Percentiles rank a stretch among this genome's conserved stretches.
Evolutionary conservation across 1,284 basidiomycete species (phyloP).

Genomic region (Jaminaea rosea): DNA sequence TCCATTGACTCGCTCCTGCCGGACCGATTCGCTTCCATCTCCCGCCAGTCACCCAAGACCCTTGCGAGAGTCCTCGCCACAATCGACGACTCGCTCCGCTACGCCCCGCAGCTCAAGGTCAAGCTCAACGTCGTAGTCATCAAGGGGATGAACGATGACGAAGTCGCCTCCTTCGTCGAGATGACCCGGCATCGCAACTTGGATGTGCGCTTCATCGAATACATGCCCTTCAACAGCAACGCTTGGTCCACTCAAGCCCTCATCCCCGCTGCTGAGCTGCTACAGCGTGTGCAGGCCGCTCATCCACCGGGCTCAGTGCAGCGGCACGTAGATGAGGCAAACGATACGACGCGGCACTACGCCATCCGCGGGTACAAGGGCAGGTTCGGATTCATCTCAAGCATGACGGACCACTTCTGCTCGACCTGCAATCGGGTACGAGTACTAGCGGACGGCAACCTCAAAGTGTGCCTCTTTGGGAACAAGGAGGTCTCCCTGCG

Average conservation of each 20-base stretch:
- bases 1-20: conserved; percentile 72
- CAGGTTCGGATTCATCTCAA: conserved; percentile 67
- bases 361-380: conserved; percentile 64
- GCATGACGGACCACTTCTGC: conserved; percentile 73
- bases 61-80: conserved; percentile 52
- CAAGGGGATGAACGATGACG: conserved; percentile 67
- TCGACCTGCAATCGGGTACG: conserved; percentile 72
- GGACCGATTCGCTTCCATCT: conserved; percentile 77
- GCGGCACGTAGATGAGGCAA: conserved; percentile 55
- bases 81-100: conserved; percentile 49
- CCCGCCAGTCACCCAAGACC: conserved; percentile 49
- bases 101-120: conserved; percentile 54
- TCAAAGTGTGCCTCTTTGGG: conserved; percentile 82
- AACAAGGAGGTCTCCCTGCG: conserved; percentile 72
- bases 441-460: conserved; percentile 76
- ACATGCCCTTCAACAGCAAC: conserved; percentile 79
- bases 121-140: conserved; percentile 78
- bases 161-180: conserved; percentile 68
- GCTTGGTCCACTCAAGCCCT: conserved; percentile 54
- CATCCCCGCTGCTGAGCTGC: conserved; percentile 15
- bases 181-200: conserved; percentile 59
- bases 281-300: conserved; percentile 20
- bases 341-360: conserved; percentile 74
- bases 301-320: background rate
- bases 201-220: conserved; percentile 77